Evolutionary conservation across 2,329 filamentous ascomycete species (phyloP).

Genomic region (Aspergillus pseudoviridinutans): DNA sequence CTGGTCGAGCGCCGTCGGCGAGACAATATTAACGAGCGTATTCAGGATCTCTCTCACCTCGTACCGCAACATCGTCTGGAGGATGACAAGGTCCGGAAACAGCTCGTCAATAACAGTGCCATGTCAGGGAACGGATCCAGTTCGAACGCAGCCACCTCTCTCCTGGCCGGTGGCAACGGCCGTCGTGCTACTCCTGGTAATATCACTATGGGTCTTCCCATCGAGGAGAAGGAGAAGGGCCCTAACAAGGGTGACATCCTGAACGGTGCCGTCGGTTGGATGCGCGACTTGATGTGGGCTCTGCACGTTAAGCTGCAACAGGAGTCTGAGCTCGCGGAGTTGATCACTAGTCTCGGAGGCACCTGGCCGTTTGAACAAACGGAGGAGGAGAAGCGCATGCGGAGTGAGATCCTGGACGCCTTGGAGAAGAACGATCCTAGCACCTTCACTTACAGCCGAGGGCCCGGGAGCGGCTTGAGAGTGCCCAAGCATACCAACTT

Average conservation of each 20-base stretch:
- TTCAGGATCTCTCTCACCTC: conserved; percentile 90
- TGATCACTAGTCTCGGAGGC: conserved; percentile 68
- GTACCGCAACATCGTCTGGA: conserved; percentile 90
- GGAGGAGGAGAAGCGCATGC: conserved; percentile 94
- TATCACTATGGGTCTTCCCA: conserved; percentile 86
- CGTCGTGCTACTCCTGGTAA: conserved; percentile 75
- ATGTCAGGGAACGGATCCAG: conserved; percentile 71
- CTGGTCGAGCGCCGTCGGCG: conserved; percentile 88
- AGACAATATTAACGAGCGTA: conserved; percentile 98
- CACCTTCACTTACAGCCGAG: conserved; percentile 80
- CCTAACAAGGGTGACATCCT: conserved; percentile 99
- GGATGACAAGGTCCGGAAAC: conserved; percentile 94
- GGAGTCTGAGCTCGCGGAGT: conserved; percentile 78
- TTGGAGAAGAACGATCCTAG: conserved; percentile 73
- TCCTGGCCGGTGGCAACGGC: conserved; percentile 79
- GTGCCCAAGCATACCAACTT: conserved; percentile 93
- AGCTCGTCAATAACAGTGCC: conserved; percentile 86
- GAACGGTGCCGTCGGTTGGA: conserved; percentile 96
- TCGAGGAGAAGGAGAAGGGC: conserved; percentile 97
- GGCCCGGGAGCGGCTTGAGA: conserved; percentile 76
- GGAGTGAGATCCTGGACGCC: conserved; percentile 83
- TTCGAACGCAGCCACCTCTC: conserved; percentile 65
- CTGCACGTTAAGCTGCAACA: conserved; percentile 83
- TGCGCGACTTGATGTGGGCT: conserved; percentile 96
- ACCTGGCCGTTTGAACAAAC: conserved; percentile 75